Evolutionary conservation across 1,284 basidiomycete species (phyloP), one percentile per base, ranked within the genome.

Genomic region (Cryptococcus sp.): DNA sequence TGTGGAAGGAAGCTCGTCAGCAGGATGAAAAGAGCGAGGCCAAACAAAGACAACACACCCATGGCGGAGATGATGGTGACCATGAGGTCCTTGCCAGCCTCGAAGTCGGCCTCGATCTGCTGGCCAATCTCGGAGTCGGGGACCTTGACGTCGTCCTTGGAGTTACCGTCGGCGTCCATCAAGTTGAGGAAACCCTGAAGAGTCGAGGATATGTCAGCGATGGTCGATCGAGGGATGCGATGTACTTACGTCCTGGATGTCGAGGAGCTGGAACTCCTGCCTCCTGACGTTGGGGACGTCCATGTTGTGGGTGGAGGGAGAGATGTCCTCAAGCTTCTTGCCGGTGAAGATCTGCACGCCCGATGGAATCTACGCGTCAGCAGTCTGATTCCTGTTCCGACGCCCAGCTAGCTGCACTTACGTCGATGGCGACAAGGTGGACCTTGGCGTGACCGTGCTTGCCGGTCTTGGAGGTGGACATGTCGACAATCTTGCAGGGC

Each of bases 361-460:
- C 39, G 18, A 35, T 38, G 15, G 15, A 47, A 45, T 46, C 28
- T 36, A 23, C 37, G 36, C 39, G n/a, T 36, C 15, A 24, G 36
- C 44, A 15, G 18, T 4, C 37, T 50, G 36, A 18, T 37, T 21
- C 13, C 33, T n/a, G 46, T 15, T 49, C 28, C 23, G 5, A 33
- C 35, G 33, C 46, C 35, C 20, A 15, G 16, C 40, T 35, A 6
- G 20, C 20, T 21, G n/a, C 23, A 83, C 89, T 70, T 76, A 94
- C 94, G 82, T 98, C 96, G 77, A 89, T 89, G 77, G 87, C 96
- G 73, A 98, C 86, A 69, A 98, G 85, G 82, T 98, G 92, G 77
- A 98, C 95, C 83, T 98, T 98, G 80, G 96, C 95, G 84, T 98
- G 96, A 75, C 95, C 95, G 84, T 98, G 95, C 86, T 93, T 93